Base-by-base conservation (phyloP, 2,329 filamentous ascomycete species). In the Alternaria alternata region DNA sequence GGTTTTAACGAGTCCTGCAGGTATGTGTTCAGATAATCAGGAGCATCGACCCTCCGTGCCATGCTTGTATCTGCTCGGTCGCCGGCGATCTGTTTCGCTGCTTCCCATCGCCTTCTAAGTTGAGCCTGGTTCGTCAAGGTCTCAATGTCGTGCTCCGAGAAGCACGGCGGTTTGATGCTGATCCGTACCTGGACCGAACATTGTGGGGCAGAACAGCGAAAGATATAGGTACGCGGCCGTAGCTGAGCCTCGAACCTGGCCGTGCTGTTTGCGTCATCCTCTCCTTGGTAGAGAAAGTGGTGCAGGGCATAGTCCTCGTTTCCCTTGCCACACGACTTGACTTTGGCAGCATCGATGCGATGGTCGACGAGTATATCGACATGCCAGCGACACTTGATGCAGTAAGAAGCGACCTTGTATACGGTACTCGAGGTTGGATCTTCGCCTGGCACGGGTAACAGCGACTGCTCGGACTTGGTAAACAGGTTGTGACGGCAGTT, bases 401-500 rank as follows among this genome's bases (percentile, higher is more conserved):
- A 92, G 65, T 87, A 83, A 4, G 87, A 83, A 16, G 88, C 85
- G 28, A 89, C 80, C 65, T 83, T 87, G 72, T 86, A 88, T 47
- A 81, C 72, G 3, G 82, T 82, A 7, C 74, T 61, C 32, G 65
- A 64, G 59, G 78, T 74, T 36, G 79, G 74, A 32, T 75, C 70
- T 30, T 77, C 72, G 57, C 84, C 82, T 11, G 80, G 73, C 11
- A 74, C 72, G 6, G 84, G 81, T 26, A 84, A 71, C 32, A 79
- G 74, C 54, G 84, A 87, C 74, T 89, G 87, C 46, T 81, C 79
- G 20, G 78, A 62, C 71, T 91, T 90, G 46, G 80, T 80, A 44
- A 83, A 80, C 71, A 90, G 87, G 28, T 80, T 78, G 78, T 92
- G 89, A 54, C 80, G 81, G 74, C 89, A 91, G 63, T 84, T 84